These are phyloP conservation scores for Hondaea fermentalgiana DNA, from an alignment of 108 stramenopile species.

Conservation along the genomic window DNA sequence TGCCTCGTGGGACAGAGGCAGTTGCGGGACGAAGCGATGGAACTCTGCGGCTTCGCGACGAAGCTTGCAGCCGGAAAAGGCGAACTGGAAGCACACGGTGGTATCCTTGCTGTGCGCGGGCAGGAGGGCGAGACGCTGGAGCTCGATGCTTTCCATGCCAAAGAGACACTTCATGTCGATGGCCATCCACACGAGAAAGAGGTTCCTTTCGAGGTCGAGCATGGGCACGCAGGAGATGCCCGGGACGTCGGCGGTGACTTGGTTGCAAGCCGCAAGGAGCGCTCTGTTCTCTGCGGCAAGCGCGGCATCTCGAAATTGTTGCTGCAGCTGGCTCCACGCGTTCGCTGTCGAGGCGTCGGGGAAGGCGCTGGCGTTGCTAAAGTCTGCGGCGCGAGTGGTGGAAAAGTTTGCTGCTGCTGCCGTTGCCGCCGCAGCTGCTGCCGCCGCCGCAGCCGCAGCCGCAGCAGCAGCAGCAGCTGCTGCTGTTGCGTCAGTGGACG, in stretches of 20 bases:
- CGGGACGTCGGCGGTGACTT: not conserved
- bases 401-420: too few relatives aligned
- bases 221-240: not conserved
- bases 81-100: constrained; percentile 10
- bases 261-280: not conserved
- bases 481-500: too few relatives aligned
- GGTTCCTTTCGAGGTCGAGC: not conserved
- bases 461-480: too few relatives aligned
- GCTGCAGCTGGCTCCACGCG: too few relatives aligned
- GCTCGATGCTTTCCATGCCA: not conserved
- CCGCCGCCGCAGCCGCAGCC: too few relatives aligned
- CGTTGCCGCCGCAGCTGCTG: too few relatives aligned
- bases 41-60: not conserved
- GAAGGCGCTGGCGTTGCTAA: too few relatives aligned
- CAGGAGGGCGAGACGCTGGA: not conserved
- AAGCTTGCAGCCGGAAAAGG: not conserved
- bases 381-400: too few relatives aligned
- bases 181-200: constrained; percentile 1
- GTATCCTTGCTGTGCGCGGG: not conserved
- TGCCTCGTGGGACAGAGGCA: not conserved
- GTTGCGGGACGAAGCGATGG: not conserved
- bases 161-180: not conserved
- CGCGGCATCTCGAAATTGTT: not conserved
- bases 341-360: too few relatives aligned
- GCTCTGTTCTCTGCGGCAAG: not conserved